Evolutionary conservation across 129 eudicot genomes (phyloP), one percentile per base, ranked within the genome.

Genomic region (Artemisia tridentata): DNA sequence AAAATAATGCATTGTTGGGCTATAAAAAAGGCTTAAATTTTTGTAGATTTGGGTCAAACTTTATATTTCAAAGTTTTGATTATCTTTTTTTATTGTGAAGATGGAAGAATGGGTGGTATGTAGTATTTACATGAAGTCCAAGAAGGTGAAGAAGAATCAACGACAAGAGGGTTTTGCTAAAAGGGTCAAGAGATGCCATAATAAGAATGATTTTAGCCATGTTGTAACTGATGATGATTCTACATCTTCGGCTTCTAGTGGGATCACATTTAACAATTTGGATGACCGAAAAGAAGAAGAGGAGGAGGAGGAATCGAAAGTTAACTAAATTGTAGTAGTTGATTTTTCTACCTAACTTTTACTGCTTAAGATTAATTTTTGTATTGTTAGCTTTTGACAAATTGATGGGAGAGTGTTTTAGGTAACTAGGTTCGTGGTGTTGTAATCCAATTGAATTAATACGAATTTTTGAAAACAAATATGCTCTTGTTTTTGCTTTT

Each of bases 81-180:
- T 50, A 1, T 60, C 2, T 21, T 58, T 4, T 56, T 6, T 5
- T 20, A 14, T 54, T 7, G 13, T 61, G 50, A 48, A 73, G 77
- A 63, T 49, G 27, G 69, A 62, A 73, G 77, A 73, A 62, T 73
- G 77, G 70, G 13, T 53, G 53, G 77, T 73, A 11, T 73, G 77
- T 17, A 73, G 77, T 20, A 50, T 73, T 50, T 63, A 73, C 21
- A 61, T 49, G 69, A 73, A 63, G 15, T 53, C 20, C 1, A 69
- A 54, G 23, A 69, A 53, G 15, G n/a, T 19, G 13, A 69, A 20
- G 20, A 70, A 18, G 7, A 31, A 69, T 6, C 15, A 31, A n/a
- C 63, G n/a, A 3, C 50, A 48, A 38, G 2, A 38, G 45, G 45
- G 45, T 69, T 49, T 11, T 29, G 17, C 34, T 49, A 72, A 72